Conservation (phyloP, 2,329 filamentous ascomycete genomes). For the Arthrobotrys musiformis region DNA sequence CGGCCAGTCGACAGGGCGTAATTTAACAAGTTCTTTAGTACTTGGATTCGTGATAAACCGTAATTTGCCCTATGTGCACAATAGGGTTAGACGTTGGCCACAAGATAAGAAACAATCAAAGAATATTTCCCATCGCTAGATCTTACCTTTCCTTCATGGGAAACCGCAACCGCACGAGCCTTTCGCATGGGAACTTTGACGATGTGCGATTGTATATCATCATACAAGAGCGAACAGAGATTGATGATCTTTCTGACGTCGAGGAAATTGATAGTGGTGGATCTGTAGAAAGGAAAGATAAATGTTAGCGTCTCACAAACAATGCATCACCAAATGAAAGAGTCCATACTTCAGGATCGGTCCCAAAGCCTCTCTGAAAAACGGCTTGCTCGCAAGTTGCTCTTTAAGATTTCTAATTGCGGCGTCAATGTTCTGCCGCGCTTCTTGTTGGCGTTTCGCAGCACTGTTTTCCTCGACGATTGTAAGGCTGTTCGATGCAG, state of each 20-base stretch:
- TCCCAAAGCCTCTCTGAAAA: conserved; percentile 66
- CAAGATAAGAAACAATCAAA: background rate
- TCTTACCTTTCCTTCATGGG: conserved; percentile 63
- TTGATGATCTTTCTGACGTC: conserved; percentile 68
- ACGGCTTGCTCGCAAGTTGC: conserved; percentile 65
- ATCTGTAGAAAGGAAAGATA: conserved; percentile 60
- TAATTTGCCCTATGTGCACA: conserved; percentile 56
- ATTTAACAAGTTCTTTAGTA: conserved; percentile 31
- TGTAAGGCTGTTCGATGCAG: conserved; percentile 65
- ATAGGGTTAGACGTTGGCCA: conserved; percentile 33
- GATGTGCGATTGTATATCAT: conserved; percentile 65
- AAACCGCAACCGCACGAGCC: conserved; percentile 65
- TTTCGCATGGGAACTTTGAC: conserved; percentile 63
- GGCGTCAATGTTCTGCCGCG: conserved; percentile 66
- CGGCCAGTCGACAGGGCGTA: conserved; percentile 46
- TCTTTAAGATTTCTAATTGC: conserved; percentile 67
- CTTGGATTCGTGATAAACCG: conserved; percentile 56
- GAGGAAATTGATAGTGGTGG: conserved; percentile 65
- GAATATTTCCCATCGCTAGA: background rate
- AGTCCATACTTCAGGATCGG: conserved; percentile 63
- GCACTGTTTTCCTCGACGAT: conserved; percentile 65
- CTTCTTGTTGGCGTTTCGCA: conserved; percentile 65
- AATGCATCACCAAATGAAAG: background rate
- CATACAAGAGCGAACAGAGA: conserved; percentile 67
- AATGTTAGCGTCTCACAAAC: background rate